phyloP scores from a whole-genome alignment of 441 rosid genomes.

The Viola pubescens region DNA sequence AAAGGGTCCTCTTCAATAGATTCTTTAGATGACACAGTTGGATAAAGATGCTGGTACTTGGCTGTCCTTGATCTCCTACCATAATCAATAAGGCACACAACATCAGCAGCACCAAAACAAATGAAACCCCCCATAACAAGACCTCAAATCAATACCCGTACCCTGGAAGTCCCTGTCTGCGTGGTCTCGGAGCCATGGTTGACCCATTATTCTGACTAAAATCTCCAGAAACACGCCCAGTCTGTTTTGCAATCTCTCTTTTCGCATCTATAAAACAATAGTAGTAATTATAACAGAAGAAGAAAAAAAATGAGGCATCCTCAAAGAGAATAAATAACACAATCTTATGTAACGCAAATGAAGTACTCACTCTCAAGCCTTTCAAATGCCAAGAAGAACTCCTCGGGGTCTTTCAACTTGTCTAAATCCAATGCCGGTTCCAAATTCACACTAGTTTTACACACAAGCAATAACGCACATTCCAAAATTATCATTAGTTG shows the following conservation, averaged over 20 bases:
- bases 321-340: constrained; percentile 7
- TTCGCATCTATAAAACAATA: constrained; percentile 43
- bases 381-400: constrained; percentile 59
- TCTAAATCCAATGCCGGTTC: constrained; percentile 50
- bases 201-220: constrained; percentile 25
- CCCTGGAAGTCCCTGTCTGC: constrained; percentile 60
- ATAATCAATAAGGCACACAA: background rate
- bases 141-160: constrained; percentile 13
- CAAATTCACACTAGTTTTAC: constrained; percentile 34
- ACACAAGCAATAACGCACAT: constrained; percentile 22
- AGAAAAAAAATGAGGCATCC: background rate
- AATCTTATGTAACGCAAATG: constrained; percentile 2
- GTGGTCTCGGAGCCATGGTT: constrained; percentile 31
- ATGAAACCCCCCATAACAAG: constrained; percentile 4
- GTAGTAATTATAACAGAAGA: constrained; percentile 6
- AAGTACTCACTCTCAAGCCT: constrained; percentile 46
- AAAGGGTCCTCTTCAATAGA: constrained; percentile 20
- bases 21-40: constrained; percentile 30
- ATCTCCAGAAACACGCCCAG: constrained; percentile 34
- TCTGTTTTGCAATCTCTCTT: constrained; percentile 64
- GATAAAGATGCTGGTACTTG: constrained; percentile 39
- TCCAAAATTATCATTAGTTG: background rate
- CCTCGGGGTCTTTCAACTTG: constrained; percentile 55
- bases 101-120: constrained; percentile 4
- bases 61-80: constrained; percentile 43